These are phyloP conservation scores for Mycosphaerella arachidis DNA, from an alignment of 2,329 filamentous ascomycete species.

Conservation along the genomic window DNA sequence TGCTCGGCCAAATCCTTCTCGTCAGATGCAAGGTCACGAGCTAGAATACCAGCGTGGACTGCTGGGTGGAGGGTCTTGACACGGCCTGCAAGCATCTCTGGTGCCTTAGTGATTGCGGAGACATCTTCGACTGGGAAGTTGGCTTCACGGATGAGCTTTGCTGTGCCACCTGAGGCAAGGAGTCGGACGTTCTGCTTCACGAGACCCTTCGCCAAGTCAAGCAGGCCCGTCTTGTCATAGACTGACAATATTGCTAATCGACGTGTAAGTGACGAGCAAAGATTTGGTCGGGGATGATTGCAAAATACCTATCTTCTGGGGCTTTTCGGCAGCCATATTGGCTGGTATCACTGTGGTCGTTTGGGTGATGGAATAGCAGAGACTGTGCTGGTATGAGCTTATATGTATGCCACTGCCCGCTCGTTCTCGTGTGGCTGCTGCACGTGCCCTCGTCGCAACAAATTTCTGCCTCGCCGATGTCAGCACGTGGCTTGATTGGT, in stretches of 20 bases:
- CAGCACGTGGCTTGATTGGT: neutral
- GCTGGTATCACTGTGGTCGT: neutral
- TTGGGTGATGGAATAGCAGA: neutral
- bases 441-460: neutral
- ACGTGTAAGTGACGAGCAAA: neutral
- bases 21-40: constrained; percentile 88
- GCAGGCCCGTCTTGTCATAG: constrained; percentile 94
- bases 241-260: constrained; percentile 81
- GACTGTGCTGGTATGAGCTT: neutral
- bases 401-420: neutral
- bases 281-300: neutral
- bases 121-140: constrained; percentile 96
- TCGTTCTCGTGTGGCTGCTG: neutral
- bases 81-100: constrained; percentile 89
- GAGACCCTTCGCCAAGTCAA: constrained; percentile 88
- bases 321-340: constrained; percentile 20
- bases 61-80: constrained; percentile 97
- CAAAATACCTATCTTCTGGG: constrained; percentile 25
- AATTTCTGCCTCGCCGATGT: neutral
- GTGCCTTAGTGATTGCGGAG: constrained; percentile 88
- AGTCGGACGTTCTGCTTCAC: constrained; percentile 86
- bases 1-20: constrained; percentile 95
- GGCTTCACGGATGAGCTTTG: constrained; percentile 93
- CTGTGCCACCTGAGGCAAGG: constrained; percentile 89
- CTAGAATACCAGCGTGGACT: constrained; percentile 71